Evolutionary conservation across 2,329 filamentous ascomycete genomes (phyloP).

Genomic region (Aspergillus versicolor): DNA sequence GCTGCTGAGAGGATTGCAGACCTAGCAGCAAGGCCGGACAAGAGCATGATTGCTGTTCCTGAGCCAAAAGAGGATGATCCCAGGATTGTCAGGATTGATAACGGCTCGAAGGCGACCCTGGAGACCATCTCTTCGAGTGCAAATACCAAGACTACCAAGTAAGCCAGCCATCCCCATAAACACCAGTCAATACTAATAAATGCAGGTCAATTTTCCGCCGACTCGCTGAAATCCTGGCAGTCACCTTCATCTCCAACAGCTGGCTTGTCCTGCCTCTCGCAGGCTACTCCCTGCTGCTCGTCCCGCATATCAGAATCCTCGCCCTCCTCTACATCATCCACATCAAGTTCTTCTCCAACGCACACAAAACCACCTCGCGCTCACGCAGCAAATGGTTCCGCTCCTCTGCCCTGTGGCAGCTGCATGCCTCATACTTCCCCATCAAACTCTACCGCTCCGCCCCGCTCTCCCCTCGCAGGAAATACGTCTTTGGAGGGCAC

Average conservation of each 20-base stretch:
- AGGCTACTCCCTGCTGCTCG: slow-evolving; percentile 80
- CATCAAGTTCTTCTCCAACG: slow-evolving; percentile 66
- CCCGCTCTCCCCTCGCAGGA: slow-evolving; percentile 69
- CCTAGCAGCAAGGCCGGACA: slow-evolving; percentile 17
- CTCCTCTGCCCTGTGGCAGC: slow-evolving; percentile 69
- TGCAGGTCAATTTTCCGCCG: slow-evolving; percentile 12
- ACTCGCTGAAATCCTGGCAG: slow-evolving; percentile 13
- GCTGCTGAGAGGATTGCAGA: slow-evolving; percentile 24
- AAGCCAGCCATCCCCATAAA: background rate
- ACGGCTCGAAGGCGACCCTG: slow-evolving; percentile 8
- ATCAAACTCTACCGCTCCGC: slow-evolving; percentile 75
- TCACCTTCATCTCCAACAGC: slow-evolving; percentile 17
- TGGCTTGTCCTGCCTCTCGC: slow-evolving; percentile 55
- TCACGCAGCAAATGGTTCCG: slow-evolving; percentile 71
- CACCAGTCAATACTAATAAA: background rate
- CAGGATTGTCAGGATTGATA: slow-evolving; percentile 15
- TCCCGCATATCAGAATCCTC: slow-evolving; percentile 75
- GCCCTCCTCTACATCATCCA: slow-evolving; percentile 70
- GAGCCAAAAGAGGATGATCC: slow-evolving; percentile 10
- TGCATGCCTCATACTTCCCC: slow-evolving; percentile 82
- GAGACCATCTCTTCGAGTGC: background rate
- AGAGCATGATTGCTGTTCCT: slow-evolving; percentile 19
- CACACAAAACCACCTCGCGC: slow-evolving; percentile 65
- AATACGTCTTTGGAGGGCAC: slow-evolving; percentile 88
- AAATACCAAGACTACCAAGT: slow-evolving; percentile 3